These are phyloP conservation scores for Ustilago sp. DNA, from an alignment of 1,284 basidiomycete genomes.

Conservation along the genomic window DNA sequence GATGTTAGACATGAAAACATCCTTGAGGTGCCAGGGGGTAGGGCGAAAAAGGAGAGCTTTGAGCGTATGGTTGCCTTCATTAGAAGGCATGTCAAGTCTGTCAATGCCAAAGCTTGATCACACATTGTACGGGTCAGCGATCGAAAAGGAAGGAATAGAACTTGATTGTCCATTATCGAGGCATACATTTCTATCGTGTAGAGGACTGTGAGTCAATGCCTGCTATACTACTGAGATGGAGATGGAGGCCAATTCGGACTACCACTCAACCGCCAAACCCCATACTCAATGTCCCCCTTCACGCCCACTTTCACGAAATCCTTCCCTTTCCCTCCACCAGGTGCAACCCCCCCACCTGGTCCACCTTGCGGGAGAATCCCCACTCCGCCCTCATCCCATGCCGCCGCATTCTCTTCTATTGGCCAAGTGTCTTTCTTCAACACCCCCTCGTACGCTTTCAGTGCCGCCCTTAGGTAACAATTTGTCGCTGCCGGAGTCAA, in stretches of 20 bases:
- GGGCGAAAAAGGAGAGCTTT: constrained; percentile 39
- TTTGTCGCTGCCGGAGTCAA: constrained; percentile 54
- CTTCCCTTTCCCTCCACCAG: constrained; percentile 44
- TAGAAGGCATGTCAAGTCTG: constrained; percentile 13
- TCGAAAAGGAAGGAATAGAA: background rate
- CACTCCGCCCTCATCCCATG: constrained; percentile 29
- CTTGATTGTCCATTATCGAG: background rate
- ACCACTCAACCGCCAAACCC: constrained; percentile 49
- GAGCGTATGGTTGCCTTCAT: constrained; percentile 27
- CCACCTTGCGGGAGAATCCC: constrained; percentile 31
- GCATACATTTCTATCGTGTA: background rate
- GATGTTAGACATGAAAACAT: constrained; percentile 20
- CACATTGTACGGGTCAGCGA: background rate
- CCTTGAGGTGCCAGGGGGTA: constrained; percentile 16
- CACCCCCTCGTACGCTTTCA: constrained; percentile 36
- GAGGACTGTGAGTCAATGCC: no score
- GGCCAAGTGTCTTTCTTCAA: constrained; percentile 39
- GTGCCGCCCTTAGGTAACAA: constrained; percentile 51
- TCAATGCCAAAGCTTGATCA: constrained; percentile 10
- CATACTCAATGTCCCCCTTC: constrained; percentile 59
- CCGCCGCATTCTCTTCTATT: constrained; percentile 21
- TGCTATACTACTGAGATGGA: no score
- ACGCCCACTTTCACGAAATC: constrained; percentile 31
- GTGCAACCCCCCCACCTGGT: constrained; percentile 41
- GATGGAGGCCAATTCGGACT: constrained; percentile 42